phyloP scores from a whole-genome alignment of 2,329 filamentous ascomycete species.

The Arthrobotrys sinensis region DNA sequence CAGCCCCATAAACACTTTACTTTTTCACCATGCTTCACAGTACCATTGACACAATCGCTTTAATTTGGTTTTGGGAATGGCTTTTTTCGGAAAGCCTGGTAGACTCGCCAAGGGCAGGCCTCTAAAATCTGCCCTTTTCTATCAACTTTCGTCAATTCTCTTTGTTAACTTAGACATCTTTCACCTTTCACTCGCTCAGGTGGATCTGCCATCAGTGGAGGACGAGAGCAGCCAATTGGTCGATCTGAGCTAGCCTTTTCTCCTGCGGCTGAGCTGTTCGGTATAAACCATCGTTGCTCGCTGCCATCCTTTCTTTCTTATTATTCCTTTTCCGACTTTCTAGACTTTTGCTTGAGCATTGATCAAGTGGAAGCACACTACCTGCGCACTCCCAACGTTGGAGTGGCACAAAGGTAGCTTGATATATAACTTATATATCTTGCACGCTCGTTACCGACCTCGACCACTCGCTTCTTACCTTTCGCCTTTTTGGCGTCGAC shows the following conservation, averaged over 20 bases:
- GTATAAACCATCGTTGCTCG: conserved; percentile 35
- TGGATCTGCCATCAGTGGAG: conserved; percentile 33
- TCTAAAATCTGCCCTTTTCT: conserved; percentile 32
- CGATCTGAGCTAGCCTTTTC: conserved; percentile 3
- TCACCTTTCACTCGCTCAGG: conserved; percentile 33
- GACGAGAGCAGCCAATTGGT: conserved; percentile 27
- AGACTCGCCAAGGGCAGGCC: conserved; percentile 12
- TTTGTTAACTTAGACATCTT: conserved; percentile 37
- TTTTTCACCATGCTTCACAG: conserved; percentile 17
- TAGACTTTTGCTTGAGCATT: conserved; percentile 8
- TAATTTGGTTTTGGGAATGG: conserved; percentile 38
- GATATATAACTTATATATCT: conserved; percentile 37
- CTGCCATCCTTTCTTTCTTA: conserved; percentile 7
- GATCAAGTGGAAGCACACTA: conserved; percentile 35
- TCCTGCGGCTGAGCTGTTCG: conserved; percentile 18
- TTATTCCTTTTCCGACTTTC: conserved; percentile 15
- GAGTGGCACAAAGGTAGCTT: conserved; percentile 3
- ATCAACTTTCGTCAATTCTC: conserved; percentile 17
- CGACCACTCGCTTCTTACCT: conserved; percentile 15
- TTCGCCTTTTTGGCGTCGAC: conserved; percentile 38
- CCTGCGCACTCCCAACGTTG: conserved; percentile 14
- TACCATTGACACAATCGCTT: conserved; percentile 3
- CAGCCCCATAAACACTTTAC: conserved; percentile 20
- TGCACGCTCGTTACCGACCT: conserved; percentile 26
- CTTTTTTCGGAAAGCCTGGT: conserved; percentile 40